Base-by-base conservation (phyloP, 148 eudicot species). In the Persicaria tinctoria region DNA sequence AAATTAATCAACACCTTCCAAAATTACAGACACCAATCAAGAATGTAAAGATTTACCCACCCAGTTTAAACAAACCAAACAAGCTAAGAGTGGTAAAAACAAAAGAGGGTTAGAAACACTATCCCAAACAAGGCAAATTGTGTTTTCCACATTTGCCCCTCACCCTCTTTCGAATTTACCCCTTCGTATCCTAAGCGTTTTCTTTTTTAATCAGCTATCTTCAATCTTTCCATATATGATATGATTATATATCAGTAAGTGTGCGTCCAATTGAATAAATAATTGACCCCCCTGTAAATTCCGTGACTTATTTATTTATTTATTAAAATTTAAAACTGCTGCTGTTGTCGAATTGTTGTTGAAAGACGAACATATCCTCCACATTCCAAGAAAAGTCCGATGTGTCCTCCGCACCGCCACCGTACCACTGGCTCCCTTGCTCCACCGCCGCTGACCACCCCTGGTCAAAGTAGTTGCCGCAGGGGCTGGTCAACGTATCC, bases 281-380 rank as follows among this genome's bases (percentile, higher is more conserved):
- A 4, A 64, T 41, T 32, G 62, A 53, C 56, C 23, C 17, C 46
- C 16, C 46, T 66, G 13, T 11, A 32, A 47, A 38, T 14, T 13
- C 17, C 47, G 46, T 23, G 66, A 60, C 66, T 60, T 60, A 12
- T 17, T 5, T 17, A 17, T 13, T 18, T 66, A 66, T 4, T 38
- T 66, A 66, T 66, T 66, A 66, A 66, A 66, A 23, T 6, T 3
- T 5, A 32, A 32, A 32, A 32, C 48, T 47, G 48, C 47, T 47
- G 48, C 70, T 47, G 76, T 79, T 83, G 82, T 73, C 77, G 76
- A 89, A 77, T n/a, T 89, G 92, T 74, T 91, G 93, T 70, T 86
- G 89, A 73, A 90, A 79, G 85, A 80, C 86, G 84, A 81, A 89
- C 64, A 86, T 79, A 49, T 91, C 97, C 78, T 93, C 97, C 53